Evolutionary conservation across 164 flowering plant genomes (phyloP), one percentile per base, ranked within the genome.

Genomic region (Dillenia turbinata): DNA sequence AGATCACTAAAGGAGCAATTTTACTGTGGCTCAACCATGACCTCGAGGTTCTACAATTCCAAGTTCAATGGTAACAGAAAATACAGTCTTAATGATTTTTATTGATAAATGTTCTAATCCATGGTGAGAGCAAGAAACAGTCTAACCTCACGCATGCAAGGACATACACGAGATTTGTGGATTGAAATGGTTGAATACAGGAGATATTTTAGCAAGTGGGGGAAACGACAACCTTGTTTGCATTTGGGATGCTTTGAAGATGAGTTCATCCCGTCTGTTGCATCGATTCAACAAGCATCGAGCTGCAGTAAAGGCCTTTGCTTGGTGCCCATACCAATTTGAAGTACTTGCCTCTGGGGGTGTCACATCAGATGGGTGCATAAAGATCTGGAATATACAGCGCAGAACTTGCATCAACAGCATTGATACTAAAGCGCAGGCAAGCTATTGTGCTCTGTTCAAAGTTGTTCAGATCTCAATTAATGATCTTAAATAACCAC

Each of bases 301-400:
- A 5, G 83, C 82, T 19, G 83, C 86, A 22, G 83, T 84, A n/a
- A 82, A 80, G 73, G 84, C 86, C 49, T 81, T 82, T 12, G 85
- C 85, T 8, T 82, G 89, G 89, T 78, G 86, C 52, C 89, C 85
- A 1, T 63, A 82, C 63, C 73, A 80, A 57, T 56, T 49, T 45
- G 54, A 75, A 40, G 67, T 78, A 26, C 76, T 82, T 44, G 89
- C 86, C 55, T 77, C 84, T 16, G 86, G 85, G 16, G 82, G 89
- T 47, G 86, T 83, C 58, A 55, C 69, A n/a, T 8, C 47, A 0
- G 86, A 82, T 68, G 76, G 84, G 55, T 71, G 75, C 53, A 74
- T 84, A 46, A 84, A 75, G 74, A 56, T 84, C 47, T 84, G 84
- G 85, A 75, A 80, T 45, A 59, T 56, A 44, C 80, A 80, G 53